A percentile compares a stretch with the other conserved stretches of the same genome.
Conservation (phyloP, 2,329 filamentous ascomycete genomes). For the Penicillium sp. region DNA sequence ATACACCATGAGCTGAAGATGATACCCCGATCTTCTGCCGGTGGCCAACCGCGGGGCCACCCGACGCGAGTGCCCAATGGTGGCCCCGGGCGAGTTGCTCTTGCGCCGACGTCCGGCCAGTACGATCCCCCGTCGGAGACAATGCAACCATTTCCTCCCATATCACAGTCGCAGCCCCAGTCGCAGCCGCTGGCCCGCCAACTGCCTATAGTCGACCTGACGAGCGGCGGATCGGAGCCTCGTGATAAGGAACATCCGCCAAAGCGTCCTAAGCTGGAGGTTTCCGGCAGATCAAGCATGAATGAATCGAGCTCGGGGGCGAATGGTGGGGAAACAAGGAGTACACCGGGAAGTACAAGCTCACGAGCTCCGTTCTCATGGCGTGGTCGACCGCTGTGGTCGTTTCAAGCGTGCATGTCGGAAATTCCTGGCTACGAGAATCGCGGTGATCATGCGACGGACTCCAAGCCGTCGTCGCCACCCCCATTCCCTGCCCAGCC, state of each 20-base stretch:
- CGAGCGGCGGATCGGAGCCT: constrained; percentile 28
- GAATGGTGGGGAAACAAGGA: constrained; percentile 31
- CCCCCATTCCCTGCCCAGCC: constrained; percentile 40
- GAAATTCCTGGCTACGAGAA: constrained; percentile 31
- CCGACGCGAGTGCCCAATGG: constrained; percentile 34
- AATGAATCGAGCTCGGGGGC: constrained; percentile 23
- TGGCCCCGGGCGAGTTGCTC: constrained; percentile 28
- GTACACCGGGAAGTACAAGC: constrained; percentile 25
- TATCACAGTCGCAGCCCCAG: constrained; percentile 13
- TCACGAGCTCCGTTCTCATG: constrained; percentile 31
- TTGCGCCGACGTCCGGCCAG: constrained; percentile 23
- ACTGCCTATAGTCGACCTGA: constrained; percentile 39
- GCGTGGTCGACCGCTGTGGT: constrained; percentile 41
- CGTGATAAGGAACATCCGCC: constrained; percentile 37
- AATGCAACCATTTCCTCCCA: constrained; percentile 23
- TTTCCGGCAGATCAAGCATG: constrained; percentile 21
- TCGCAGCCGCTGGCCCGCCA: constrained; percentile 26
- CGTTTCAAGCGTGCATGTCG: constrained; percentile 38
- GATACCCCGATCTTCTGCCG: constrained; percentile 43
- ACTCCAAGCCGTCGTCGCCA: constrained; percentile 29
- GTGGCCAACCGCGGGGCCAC: constrained; percentile 40
- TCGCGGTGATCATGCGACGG: constrained; percentile 20
- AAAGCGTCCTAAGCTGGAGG: constrained; percentile 39
- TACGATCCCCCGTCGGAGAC: constrained; percentile 27
- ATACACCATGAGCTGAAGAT: constrained; percentile 42